These are phyloP conservation scores for Fusarium buxicola DNA, from an alignment of 2,329 filamentous ascomycete species.

Conservation along the genomic window DNA sequence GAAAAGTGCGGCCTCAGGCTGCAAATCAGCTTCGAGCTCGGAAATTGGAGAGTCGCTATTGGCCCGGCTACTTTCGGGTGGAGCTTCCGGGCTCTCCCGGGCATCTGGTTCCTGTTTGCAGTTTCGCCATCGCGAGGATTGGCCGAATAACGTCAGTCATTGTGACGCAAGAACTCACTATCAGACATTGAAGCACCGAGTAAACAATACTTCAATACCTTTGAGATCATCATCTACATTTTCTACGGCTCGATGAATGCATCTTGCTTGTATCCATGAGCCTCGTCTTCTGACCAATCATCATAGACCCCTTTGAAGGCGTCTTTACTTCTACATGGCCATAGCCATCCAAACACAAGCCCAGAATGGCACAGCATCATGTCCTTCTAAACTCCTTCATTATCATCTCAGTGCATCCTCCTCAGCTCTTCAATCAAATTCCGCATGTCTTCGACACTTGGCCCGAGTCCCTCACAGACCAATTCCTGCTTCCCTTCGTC, in stretches of 20 bases:
- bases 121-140: conserved; percentile 22
- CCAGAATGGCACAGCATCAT: background rate
- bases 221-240: background rate
- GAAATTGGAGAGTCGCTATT: conserved; percentile 63
- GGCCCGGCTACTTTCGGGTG: conserved; percentile 48
- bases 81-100: conserved; percentile 49
- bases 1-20: conserved; percentile 58
- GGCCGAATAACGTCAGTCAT: conserved; percentile 1
- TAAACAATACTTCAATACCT: accelerated
- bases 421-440: conserved; percentile 72
- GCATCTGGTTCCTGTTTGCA: conserved; percentile 32
- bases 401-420: conserved; percentile 64
- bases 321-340: conserved; percentile 32
- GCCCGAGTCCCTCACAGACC: conserved; percentile 67
- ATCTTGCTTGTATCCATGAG: background rate
- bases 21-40: conserved; percentile 51
- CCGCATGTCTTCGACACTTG: conserved; percentile 71
- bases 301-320: conserved; percentile 32
- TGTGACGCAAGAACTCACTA: background rate
- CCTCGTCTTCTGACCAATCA: conserved; percentile 38
- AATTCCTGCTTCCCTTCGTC: conserved; percentile 66
- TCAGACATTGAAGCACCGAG: background rate
- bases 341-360: conserved; percentile 1
- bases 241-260: conserved; percentile 25
- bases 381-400: background rate